phyloP scores from a whole-genome alignment of 257 asterid species.

The Scutellaria minor region DNA sequence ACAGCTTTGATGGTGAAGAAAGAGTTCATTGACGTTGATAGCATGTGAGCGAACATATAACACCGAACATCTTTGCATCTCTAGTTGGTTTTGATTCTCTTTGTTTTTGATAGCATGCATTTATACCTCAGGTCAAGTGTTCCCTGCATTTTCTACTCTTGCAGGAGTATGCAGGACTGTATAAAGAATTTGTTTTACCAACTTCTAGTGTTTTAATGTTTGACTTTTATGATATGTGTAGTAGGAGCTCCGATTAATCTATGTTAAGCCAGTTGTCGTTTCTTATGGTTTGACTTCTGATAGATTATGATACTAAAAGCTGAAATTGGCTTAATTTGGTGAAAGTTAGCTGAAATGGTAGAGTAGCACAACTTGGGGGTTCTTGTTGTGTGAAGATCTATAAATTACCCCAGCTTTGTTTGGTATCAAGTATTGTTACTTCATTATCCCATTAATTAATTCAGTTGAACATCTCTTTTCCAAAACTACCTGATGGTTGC shows the following conservation, averaged over 20 bases:
- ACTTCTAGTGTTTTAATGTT: background rate
- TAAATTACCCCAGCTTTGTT: conserved; percentile 2
- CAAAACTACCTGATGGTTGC: background rate
- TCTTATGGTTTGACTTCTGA: conserved; percentile 2
- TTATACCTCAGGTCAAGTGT: conserved; percentile 14
- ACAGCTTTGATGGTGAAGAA: conserved; percentile 91
- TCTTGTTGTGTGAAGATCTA: background rate
- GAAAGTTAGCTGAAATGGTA: conserved; percentile 1
- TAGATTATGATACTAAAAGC: background rate
- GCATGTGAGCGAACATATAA: conserved; percentile 68
- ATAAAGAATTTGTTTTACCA: background rate
- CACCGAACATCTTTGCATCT: conserved; percentile 25
- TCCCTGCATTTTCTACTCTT: background rate
- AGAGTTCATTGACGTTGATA: conserved; percentile 81
- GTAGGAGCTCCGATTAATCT: background rate
- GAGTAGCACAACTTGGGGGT: conserved; percentile 8
- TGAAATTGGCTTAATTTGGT: background rate
- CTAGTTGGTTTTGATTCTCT: conserved; percentile 30
- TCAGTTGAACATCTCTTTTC: background rate
- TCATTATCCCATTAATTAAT: too few relatives aligned
- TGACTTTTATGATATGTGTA: background rate
- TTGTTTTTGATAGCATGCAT: background rate
- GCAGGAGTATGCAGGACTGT: background rate
- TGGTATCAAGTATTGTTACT: background rate
- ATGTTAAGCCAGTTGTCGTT: conserved; percentile 10